These are phyloP conservation scores for Geopyxis carbonaria DNA, from an alignment of 495 filamentous ascomycete species.

Conservation along the genomic window DNA sequence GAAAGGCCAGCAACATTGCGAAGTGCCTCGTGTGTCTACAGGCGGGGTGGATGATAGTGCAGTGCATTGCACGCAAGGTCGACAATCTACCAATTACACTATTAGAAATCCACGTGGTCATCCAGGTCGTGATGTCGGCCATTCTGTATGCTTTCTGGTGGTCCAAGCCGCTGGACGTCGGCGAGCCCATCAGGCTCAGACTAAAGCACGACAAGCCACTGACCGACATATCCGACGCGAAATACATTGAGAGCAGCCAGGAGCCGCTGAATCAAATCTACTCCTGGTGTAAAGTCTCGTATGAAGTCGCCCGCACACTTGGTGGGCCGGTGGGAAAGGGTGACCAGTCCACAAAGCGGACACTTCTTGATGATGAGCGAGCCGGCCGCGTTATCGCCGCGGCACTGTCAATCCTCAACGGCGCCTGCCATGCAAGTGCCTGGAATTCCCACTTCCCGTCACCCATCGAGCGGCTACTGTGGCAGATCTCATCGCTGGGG, in stretches of 20 bases:
- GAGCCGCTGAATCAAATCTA: too few species aligned
- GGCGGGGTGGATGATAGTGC: conserved; percentile 20
- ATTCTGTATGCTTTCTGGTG: conserved; percentile 20
- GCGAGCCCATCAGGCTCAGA: conserved; percentile 12
- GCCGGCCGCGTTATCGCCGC: too few species aligned
- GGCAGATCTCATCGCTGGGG: conserved; percentile 5
- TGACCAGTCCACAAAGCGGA: too few species aligned
- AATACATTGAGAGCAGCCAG: too few species aligned
- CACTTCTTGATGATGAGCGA: too few species aligned
- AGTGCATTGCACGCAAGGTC: conserved; percentile 11
- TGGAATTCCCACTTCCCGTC: conserved; percentile 13
- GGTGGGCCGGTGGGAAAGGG: too few species aligned
- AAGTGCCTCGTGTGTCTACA: conserved; percentile 18
- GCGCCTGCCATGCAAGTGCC: background rate
- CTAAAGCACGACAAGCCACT: background rate
- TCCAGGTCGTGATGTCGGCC: conserved; percentile 16
- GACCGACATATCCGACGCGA: background rate
- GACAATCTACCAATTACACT: conserved; percentile 14
- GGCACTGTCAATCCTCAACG: background rate
- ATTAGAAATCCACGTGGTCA: conserved; percentile 20
- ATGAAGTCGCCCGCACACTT: too few species aligned
- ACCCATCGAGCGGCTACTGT: conserved; percentile 1
- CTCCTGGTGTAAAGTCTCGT: too few species aligned
- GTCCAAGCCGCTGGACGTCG: conserved; percentile 14
- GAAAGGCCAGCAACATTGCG: conserved; percentile 18